Evolutionary conservation across 78 protist species (phyloP), one percentile per base, ranked within the genome.

Genomic region (Chrysochromulina parva): DNA sequence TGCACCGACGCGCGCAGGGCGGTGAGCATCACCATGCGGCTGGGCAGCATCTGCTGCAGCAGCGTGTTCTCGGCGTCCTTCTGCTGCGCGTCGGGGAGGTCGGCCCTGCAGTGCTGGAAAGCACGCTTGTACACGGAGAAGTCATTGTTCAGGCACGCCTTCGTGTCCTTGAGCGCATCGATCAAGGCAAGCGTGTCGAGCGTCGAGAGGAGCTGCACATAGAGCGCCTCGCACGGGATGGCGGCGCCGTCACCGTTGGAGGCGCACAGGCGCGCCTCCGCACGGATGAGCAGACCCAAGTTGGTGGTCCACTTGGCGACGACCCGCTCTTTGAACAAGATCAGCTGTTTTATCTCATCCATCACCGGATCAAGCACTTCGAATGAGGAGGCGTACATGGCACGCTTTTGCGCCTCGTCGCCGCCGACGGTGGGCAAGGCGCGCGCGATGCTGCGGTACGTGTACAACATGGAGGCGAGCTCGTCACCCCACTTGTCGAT

Each of bases 131-230:
- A 96, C 71, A 88, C 47, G 28, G 98, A 65, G 55, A 96, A 94
- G 90, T 97, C 98, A 90, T 97, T 97, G 88, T 92, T 96, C 71
- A 96, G 65, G 89, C 95, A 90, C n/a, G 98, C 95, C 94, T 97
- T 97, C 90, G 93, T 92, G 92, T 96, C 95, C 90, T 97, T 96
- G 65, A 97, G 84, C 47, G 94, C 90, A 88, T 97, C 98, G 71
- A 97, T 90, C 52, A 92, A 28, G 57, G 82, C 91, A 65, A 97
- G 84, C 16, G 85, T 52, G 92, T 97, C 97, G 22, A 97, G 50
- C 14, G 92, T 24, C 47, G 26, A n/a, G 28, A 92, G 93, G 89
- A 58, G 89, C 74, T 58, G 62, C 62, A 58, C 13, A 0, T 58
- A 58, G 62, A 58, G 62, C 13, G 62, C 62, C 62, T 58, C 62